Percentiles rank a stretch among this genome's conserved stretches.
These are phyloP conservation scores for Dactylellina sp. DNA, from an alignment of 2,329 filamentous ascomycete species.

Conservation along the genomic window DNA sequence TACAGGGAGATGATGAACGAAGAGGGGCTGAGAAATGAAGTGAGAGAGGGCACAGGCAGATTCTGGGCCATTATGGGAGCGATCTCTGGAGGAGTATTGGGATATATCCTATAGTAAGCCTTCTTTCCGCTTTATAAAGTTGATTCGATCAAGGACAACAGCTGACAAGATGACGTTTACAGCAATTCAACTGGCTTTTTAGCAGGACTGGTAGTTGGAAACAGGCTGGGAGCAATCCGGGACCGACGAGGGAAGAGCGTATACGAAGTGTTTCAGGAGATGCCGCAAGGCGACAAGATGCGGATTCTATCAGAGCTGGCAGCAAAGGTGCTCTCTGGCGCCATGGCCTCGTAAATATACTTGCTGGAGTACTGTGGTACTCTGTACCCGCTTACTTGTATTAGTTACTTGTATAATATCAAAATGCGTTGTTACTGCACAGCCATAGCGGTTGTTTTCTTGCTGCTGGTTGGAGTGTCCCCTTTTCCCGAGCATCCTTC, in stretches of 20 bases:
- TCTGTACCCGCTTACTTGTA: background rate
- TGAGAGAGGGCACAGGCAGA: constrained; percentile 71
- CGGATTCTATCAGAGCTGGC: constrained; percentile 63
- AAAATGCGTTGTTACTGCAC: constrained; percentile 1
- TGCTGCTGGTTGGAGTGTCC: background rate
- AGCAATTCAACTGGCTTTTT: constrained; percentile 89
- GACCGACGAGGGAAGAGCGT: constrained; percentile 96
- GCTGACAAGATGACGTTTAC: background rate
- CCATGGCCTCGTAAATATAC: constrained; percentile 24
- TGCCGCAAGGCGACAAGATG: constrained; percentile 84
- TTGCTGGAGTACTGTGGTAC: background rate
- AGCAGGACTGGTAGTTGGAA: constrained; percentile 90
- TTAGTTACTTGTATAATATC: background rate
- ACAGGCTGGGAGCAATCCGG: constrained; percentile 84
- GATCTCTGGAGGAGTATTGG: constrained; percentile 85
- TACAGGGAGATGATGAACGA: constrained; percentile 52
- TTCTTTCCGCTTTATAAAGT: too few relatives aligned
- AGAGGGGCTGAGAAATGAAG: constrained; percentile 37
- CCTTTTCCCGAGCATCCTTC: constrained; percentile 11
- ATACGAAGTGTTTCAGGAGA: constrained; percentile 86
- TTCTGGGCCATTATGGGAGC: constrained; percentile 92
- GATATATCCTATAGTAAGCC: constrained; percentile 78
- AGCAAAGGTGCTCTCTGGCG: constrained; percentile 31
- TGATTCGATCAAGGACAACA: background rate
- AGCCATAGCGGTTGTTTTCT: background rate